Conservation (phyloP, 73 alveolate genomes). For the Paramecium sonneborni region DNA sequence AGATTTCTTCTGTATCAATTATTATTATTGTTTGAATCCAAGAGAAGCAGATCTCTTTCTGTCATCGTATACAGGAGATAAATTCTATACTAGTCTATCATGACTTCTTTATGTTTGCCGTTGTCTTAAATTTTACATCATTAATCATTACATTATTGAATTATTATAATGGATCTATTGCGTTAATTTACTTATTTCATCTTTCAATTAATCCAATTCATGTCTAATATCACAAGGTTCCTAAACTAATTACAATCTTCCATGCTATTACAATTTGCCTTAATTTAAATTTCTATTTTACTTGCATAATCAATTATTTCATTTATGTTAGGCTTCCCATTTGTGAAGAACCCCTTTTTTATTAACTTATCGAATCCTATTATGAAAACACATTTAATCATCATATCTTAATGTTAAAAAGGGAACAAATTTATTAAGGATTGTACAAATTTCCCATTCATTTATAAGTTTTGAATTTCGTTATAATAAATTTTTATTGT, state of each 20-base stretch:
- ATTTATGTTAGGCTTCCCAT: slow-evolving; percentile 11
- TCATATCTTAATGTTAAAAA: background rate
- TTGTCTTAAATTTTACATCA: background rate
- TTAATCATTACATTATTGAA: background rate
- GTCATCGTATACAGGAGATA: background rate
- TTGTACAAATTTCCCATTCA: slow-evolving; percentile 33
- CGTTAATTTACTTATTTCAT: slow-evolving; percentile 34
- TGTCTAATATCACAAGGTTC: slow-evolving; percentile 28
- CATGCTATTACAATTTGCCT: slow-evolving; percentile 12
- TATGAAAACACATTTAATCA: slow-evolving; percentile 24
- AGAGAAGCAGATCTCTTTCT: slow-evolving; percentile 45
- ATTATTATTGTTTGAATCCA: background rate
- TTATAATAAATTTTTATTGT: slow-evolving; percentile 21
- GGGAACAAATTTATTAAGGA: slow-evolving; percentile 43
- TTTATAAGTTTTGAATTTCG: slow-evolving; percentile 33
- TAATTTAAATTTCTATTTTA: background rate
- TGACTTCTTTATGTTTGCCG: background rate
- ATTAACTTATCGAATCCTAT: slow-evolving; percentile 36
- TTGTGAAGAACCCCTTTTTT: background rate
- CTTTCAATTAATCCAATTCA: slow-evolving; percentile 7
- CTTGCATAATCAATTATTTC: slow-evolving; percentile 41
- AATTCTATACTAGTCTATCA: background rate
- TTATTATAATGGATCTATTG: slow-evolving; percentile 11
- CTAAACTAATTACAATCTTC: background rate
- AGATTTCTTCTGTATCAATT: background rate